Conservation (phyloP, 331 rosid species). For the Quercus tomentella region DNA sequence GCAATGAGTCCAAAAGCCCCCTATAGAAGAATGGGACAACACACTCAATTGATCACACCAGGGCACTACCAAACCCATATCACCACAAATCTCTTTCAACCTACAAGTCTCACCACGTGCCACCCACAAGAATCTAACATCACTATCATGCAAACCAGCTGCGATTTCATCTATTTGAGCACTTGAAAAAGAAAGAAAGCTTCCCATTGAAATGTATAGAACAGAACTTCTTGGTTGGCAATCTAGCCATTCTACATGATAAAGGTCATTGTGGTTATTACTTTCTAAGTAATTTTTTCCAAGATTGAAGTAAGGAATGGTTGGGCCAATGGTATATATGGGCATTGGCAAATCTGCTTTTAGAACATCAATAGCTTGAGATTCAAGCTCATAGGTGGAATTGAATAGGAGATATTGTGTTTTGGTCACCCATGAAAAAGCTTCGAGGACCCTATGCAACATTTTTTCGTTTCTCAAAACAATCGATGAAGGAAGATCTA, state of each 20-base stretch:
- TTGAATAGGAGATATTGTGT: conserved; percentile 14
- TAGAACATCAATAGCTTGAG: conserved; percentile 1
- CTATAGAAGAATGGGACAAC: conserved; percentile 33
- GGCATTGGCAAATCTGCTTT: background rate
- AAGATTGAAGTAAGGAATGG: background rate
- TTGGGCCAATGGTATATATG: background rate
- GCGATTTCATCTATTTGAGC: conserved; percentile 42
- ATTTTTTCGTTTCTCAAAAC: background rate
- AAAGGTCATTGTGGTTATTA: too few species aligned
- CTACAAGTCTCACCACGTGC: conserved; percentile 23
- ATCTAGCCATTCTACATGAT: conserved; percentile 36
- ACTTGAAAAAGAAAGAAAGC: conserved; percentile 32
- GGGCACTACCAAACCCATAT: conserved; percentile 28
- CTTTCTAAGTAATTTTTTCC: background rate
- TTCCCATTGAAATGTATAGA: conserved; percentile 48
- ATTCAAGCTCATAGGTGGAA: conserved; percentile 20
- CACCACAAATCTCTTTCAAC: conserved; percentile 28
- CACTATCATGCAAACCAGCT: conserved; percentile 17
- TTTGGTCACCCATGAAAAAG: background rate
- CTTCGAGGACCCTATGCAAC: background rate
- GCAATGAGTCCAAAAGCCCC: conserved; percentile 53
- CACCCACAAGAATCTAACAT: conserved; percentile 41
- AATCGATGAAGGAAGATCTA: background rate
- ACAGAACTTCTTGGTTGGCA: conserved; percentile 28
- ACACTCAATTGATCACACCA: conserved; percentile 64